These are phyloP conservation scores for Cymbopogon citratus DNA, from an alignment of 176 grass and related monocot genomes.

Conservation along the genomic window DNA sequence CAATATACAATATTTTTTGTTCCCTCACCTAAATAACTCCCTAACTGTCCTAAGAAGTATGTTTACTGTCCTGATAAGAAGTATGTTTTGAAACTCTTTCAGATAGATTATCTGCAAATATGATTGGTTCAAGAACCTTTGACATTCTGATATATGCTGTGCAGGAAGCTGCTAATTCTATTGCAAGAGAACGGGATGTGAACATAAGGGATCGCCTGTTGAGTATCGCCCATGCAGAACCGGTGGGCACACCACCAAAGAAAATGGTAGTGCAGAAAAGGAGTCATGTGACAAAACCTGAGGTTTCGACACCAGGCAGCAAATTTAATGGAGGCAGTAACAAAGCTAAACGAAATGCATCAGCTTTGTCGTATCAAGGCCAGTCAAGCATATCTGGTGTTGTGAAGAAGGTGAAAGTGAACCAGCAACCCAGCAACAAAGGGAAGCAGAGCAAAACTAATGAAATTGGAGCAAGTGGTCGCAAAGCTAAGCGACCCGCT, in stretches of 20 bases:
- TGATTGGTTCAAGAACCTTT: not conserved
- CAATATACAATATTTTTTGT: not conserved
- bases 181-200: slow-evolving; percentile 45
- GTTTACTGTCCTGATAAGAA: not conserved
- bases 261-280: slow-evolving; percentile 18
- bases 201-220: slow-evolving; percentile 65
- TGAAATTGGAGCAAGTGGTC: not conserved
- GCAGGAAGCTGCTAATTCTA: slow-evolving; percentile 61
- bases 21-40: not conserved
- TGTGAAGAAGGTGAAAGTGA: slow-evolving; percentile 50
- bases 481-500: slow-evolving; percentile 58
- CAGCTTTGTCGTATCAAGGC: slow-evolving; percentile 72
- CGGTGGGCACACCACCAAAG: slow-evolving; percentile 30
- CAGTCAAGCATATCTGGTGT: slow-evolving; percentile 63
- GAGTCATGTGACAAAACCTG: slow-evolving; percentile 4
- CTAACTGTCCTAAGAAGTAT: too few relatives aligned
- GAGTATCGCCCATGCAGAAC: slow-evolving; percentile 69
- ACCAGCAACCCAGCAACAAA: slow-evolving; percentile 22
- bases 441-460: slow-evolving; percentile 35
- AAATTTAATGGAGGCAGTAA: slow-evolving; percentile 24
- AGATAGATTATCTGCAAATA: not conserved
- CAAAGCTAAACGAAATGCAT: slow-evolving; percentile 37
- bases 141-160: not conserved
- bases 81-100: not conserved
- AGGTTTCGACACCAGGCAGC: slow-evolving; percentile 15